Conservation (phyloP, 1,284 basidiomycete species). For the Caloboletus firmus region DNA sequence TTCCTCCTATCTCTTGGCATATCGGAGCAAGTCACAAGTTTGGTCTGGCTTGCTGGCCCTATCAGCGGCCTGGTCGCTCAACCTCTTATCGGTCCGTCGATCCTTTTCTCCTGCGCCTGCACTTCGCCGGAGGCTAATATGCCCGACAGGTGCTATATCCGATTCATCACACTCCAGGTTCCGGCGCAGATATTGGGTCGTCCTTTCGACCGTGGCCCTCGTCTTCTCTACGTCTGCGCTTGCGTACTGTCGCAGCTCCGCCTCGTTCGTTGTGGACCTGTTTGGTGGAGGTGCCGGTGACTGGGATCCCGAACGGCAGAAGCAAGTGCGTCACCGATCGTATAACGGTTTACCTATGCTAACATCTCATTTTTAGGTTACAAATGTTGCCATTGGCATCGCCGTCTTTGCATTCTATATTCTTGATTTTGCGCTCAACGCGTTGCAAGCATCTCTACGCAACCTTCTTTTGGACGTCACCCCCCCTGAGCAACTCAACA, state of each 20-base stretch:
- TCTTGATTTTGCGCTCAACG: constrained; percentile 94
- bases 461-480: constrained; percentile 91
- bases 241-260: constrained; percentile 82
- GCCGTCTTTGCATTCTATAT: constrained; percentile 93
- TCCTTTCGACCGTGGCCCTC: constrained; percentile 75
- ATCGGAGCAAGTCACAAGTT: constrained; percentile 85
- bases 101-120: not conserved
- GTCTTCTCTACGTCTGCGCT: constrained; percentile 72
- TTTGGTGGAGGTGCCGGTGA: constrained; percentile 79
- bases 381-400: constrained; percentile 74
- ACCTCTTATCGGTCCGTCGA: constrained; percentile 80
- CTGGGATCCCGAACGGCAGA: constrained; percentile 81
- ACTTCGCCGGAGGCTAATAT: constrained; percentile 26
- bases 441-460: constrained; percentile 87
- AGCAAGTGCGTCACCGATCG: constrained; percentile 45
- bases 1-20: constrained; percentile 89
- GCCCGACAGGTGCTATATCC: constrained; percentile 77
- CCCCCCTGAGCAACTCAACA: constrained; percentile 83
- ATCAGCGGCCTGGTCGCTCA: constrained; percentile 93
- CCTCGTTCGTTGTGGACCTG: constrained; percentile 75
- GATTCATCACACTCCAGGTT: constrained; percentile 89
- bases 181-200: constrained; percentile 88
- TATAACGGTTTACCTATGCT: not conserved
- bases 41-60: constrained; percentile 97
- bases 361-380: constrained; percentile 46